phyloP scores from a whole-genome alignment of 2,329 filamentous ascomycete species.

The Balansia obtecta region DNA sequence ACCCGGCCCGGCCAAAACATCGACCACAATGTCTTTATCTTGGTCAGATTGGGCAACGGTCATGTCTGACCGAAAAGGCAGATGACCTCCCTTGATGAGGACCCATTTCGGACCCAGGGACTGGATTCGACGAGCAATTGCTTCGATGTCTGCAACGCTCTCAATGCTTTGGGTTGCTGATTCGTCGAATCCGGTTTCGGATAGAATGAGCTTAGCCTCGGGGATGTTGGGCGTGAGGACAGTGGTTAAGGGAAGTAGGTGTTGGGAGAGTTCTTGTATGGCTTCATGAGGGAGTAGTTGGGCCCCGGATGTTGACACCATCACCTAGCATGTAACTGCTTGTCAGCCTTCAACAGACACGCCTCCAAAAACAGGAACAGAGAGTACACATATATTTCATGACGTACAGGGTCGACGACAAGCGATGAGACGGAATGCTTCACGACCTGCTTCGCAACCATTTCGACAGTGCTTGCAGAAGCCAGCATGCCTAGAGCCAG shows the following conservation, averaged over 20 bases:
- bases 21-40: constrained; percentile 57
- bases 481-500: constrained; percentile 24
- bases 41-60: constrained; percentile 43
- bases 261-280: constrained; percentile 43
- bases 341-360: not conserved
- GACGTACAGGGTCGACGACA: constrained; percentile 26
- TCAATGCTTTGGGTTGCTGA: constrained; percentile 29
- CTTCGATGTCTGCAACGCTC: constrained; percentile 52
- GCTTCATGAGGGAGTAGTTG: constrained; percentile 54
- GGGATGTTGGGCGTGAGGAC: constrained; percentile 69
- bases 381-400: not conserved
- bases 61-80: constrained; percentile 58
- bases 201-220: constrained; percentile 55
- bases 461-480: constrained; percentile 23
- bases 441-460: constrained; percentile 18
- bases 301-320: constrained; percentile 76
- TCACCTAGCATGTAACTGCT: constrained; percentile 48
- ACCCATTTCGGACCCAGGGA: constrained; percentile 65
- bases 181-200: constrained; percentile 28
- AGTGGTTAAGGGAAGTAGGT: constrained; percentile 53
- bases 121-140: constrained; percentile 53
- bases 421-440: constrained; percentile 19
- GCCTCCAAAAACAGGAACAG: not conserved
- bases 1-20: constrained; percentile 57
- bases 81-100: constrained; percentile 80